These are phyloP conservation scores for Metarhizium brunneum DNA, from an alignment of 2,329 filamentous ascomycete species.

Conservation along the genomic window DNA sequence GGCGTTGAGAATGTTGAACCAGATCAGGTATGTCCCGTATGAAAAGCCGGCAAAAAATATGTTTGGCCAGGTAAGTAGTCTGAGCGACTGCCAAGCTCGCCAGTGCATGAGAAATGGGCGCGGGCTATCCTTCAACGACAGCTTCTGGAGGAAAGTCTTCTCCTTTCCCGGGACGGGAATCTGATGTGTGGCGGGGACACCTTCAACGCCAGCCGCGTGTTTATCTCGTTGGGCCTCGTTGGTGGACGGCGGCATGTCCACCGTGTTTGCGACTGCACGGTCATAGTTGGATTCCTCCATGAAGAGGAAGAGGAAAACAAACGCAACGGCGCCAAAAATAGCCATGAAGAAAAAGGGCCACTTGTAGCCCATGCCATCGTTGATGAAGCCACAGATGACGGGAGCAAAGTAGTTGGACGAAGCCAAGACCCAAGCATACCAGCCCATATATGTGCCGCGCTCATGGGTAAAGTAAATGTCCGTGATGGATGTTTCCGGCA, in stretches of 20 bases:
- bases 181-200: too few relatives aligned
- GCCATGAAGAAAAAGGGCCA: slow-evolving; percentile 35
- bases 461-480: slow-evolving; percentile 34
- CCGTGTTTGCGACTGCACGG: slow-evolving; percentile 12
- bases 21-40: slow-evolving; percentile 32
- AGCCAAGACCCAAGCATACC: slow-evolving; percentile 30
- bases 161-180: slow-evolving; percentile 1
- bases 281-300: slow-evolving; percentile 51
- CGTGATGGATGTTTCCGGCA: slow-evolving; percentile 34
- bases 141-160: slow-evolving; percentile 33
- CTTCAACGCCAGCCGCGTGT: background rate
- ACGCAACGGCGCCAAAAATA: slow-evolving; percentile 26
- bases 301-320: slow-evolving; percentile 40
- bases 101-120: slow-evolving; percentile 30
- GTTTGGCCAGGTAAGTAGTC: slow-evolving; percentile 30
- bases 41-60: slow-evolving; percentile 33
- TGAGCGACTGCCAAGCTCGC: slow-evolving; percentile 26
- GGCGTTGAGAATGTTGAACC: slow-evolving; percentile 34
- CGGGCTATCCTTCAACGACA: slow-evolving; percentile 22
- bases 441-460: slow-evolving; percentile 31
- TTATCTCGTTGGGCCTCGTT: background rate
- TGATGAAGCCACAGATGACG: slow-evolving; percentile 35
- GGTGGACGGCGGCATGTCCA: background rate
- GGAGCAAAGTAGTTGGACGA: slow-evolving; percentile 33
- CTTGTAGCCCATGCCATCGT: slow-evolving; percentile 28